Evolutionary conservation across 139 green algal species (phyloP).

Genomic region (Edaphochlamys debaryana): DNA sequence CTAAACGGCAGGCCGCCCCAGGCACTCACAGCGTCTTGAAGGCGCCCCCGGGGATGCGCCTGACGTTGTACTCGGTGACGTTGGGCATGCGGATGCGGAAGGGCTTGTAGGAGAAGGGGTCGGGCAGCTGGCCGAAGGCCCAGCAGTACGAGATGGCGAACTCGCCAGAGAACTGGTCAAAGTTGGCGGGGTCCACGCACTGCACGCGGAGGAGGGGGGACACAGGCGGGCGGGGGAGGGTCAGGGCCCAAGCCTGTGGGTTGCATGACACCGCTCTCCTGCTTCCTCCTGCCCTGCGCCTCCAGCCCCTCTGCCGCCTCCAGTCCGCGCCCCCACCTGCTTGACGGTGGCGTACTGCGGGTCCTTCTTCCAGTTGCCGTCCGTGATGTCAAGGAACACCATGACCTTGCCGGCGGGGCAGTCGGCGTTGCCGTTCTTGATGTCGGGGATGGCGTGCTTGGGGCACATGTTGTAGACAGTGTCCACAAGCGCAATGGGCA

Average conservation of each 20-base stretch:
- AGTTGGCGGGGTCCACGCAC: conserved; percentile 46
- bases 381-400: conserved; percentile 39
- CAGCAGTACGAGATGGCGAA: conserved; percentile 39
- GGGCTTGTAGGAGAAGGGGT: not conserved
- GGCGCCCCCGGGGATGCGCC: conserved; percentile 6
- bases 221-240: too few relatives aligned
- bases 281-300: too few relatives aligned
- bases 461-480: conserved; percentile 32
- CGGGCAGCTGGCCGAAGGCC: conserved; percentile 36
- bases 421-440: conserved; percentile 20
- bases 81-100: conserved; percentile 27
- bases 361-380: conserved; percentile 8
- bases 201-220: not conserved
- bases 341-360: conserved; percentile 30
- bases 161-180: conserved; percentile 35
- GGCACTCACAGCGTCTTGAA: conserved; percentile 3
- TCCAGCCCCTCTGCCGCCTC: too few relatives aligned
- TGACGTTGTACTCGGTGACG: conserved; percentile 37
- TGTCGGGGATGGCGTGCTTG: conserved; percentile 28
- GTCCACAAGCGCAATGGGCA: conserved; percentile 11
- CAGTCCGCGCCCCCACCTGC: conserved; percentile 24
- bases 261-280: too few relatives aligned
- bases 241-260: too few relatives aligned
- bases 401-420: conserved; percentile 30
- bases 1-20: too few relatives aligned